These are phyloP conservation scores for Notholithocarpus densiflorus DNA, from an alignment of 306 rosid genomes.

Conservation along the genomic window DNA sequence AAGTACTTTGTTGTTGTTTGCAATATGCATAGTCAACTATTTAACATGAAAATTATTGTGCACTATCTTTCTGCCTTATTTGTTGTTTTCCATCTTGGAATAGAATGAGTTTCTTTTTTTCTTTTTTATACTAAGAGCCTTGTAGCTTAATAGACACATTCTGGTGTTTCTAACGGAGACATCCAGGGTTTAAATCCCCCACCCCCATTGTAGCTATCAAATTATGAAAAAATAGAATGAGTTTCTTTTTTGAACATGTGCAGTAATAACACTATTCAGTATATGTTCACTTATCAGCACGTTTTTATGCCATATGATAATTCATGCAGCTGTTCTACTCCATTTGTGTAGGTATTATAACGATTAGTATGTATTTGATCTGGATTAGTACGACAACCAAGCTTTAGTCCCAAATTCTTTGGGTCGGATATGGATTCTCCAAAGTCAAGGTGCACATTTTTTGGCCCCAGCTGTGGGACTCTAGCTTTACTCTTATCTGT, in stretches of 20 bases:
- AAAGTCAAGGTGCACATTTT: conserved; percentile 50
- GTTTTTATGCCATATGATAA: background rate
- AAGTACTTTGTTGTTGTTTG: background rate
- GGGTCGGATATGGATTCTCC: too few species aligned
- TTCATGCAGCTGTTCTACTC: conserved; percentile 18
- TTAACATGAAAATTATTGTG: conserved; percentile 7
- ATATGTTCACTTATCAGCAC: conserved; percentile 19
- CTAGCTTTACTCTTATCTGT: background rate
- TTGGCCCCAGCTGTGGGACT: conserved; percentile 5
- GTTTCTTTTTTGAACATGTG: background rate
- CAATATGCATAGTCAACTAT: conserved; percentile 2
- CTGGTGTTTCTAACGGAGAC: too few species aligned
- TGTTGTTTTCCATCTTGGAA: background rate
- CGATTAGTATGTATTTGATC: conserved; percentile 86
- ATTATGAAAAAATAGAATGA: too few species aligned
- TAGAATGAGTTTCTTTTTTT: background rate
- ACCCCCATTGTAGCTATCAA: too few species aligned
- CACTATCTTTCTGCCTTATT: conserved; percentile 2
- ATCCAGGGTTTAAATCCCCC: too few species aligned
- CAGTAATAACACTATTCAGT: background rate
- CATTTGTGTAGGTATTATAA: conserved; percentile 71
- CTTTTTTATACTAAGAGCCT: too few species aligned
- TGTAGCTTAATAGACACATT: too few species aligned
- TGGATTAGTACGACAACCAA: conserved; percentile 50
- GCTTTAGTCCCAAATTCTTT: too few species aligned